Base-by-base conservation (phyloP, 78 protist genomes). In the Dictyostelium intermedium region DNA sequence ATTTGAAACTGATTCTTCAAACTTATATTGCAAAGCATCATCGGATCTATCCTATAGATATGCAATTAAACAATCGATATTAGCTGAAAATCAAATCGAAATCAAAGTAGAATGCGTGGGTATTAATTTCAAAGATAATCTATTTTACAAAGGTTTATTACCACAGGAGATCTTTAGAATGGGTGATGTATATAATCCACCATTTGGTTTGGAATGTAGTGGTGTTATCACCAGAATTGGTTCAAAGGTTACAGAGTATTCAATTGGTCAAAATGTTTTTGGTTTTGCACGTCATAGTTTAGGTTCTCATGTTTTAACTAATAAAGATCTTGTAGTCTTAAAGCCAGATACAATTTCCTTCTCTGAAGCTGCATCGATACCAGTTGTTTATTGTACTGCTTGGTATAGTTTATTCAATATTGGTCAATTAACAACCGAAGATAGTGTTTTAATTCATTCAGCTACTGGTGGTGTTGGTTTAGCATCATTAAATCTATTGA, bases 401-500 rank as follows among this genome's bases (percentile, higher is more conserved):
- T 85, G 50, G 66, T 84, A 92, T 50, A 27, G 72, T 37, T 53
- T 92, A 27, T 84, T 80, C 81, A 81, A 92, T 7, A 39, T 72
- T 25, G 63, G 47, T 50, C 91, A 85, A 11, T 18, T 97, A 61
- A 18, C 92, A 47, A n/a, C 30, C 11, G 85, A 86, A 76, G 85
- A 86, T 18, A 35, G 85, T 14, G 84, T 97, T 1, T 96, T 97
- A 32, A 85, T 97, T 63, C 97, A 92, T 10, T 92, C 96, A 9
- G 98, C 98, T 9, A 86, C 97, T 1, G 98, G 98, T 20, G 98
- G 98, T 27, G 98, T 97, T 30, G 98, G 98, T 63, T 8, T 97
- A 32, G 97, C 98, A 3, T 93, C 98, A 11, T 84, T 97, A 73
- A 91, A 97, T 43, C 60, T 97, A 45, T 95, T 91, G 23, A 93